phyloP scores from a whole-genome alignment of 2,329 filamentous ascomycete species.

The Colletotrichum ledebouriae region DNA sequence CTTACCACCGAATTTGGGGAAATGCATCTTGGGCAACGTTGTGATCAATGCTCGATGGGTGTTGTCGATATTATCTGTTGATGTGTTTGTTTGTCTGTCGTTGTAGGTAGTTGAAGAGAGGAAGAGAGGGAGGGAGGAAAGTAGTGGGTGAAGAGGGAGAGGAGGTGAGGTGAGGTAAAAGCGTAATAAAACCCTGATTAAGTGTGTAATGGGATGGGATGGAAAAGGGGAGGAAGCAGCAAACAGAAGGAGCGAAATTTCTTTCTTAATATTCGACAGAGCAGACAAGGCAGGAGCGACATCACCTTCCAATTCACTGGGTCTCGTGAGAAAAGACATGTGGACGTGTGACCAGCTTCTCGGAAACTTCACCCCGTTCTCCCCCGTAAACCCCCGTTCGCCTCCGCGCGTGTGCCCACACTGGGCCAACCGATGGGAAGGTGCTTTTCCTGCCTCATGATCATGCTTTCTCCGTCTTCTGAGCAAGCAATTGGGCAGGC shows the following conservation, averaged over 20 bases:
- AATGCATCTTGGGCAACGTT: constrained; percentile 31
- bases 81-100: constrained; percentile 2
- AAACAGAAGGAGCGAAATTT: constrained; percentile 18
- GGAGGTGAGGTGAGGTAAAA: constrained; percentile 1
- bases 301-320: constrained; percentile 19
- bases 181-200: constrained; percentile 35
- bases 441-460: constrained; percentile 40
- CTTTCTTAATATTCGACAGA: constrained; percentile 9
- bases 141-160: neutral
- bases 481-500: constrained; percentile 9
- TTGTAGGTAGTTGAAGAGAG: neutral
- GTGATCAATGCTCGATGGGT: neutral
- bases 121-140: neutral
- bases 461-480: constrained; percentile 28
- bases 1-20: constrained; percentile 39
- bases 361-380: constrained; percentile 21
- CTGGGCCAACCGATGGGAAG: constrained; percentile 25
- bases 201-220: constrained; percentile 9
- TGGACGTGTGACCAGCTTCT: constrained; percentile 29
- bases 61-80: neutral
- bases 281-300: constrained; percentile 1
- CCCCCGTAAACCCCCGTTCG: constrained; percentile 39
- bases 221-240: neutral
- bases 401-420: constrained; percentile 37
- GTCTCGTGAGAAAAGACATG: neutral